These are phyloP conservation scores for Amylostereum chailletii DNA, from an alignment of 1,284 basidiomycete genomes.

Conservation along the genomic window DNA sequence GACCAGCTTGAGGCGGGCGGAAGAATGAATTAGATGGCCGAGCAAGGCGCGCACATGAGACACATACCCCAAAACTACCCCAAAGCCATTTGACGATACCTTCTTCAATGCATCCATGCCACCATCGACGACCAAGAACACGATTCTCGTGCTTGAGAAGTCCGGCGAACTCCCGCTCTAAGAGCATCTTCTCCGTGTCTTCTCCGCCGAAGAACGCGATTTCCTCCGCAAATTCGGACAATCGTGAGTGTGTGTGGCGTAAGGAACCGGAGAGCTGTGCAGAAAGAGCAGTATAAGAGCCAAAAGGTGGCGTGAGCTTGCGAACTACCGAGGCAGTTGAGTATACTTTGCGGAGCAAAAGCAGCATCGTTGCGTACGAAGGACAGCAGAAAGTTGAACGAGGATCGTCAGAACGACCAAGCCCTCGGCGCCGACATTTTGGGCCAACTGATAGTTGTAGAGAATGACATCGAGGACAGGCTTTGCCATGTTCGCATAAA, in stretches of 20 bases:
- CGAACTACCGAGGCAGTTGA: slow-evolving; percentile 44
- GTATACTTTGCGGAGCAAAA: background rate
- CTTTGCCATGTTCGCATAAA: slow-evolving; percentile 92
- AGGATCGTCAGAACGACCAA: slow-evolving; percentile 78
- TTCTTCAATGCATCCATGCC: slow-evolving; percentile 90
- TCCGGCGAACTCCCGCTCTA: slow-evolving; percentile 87
- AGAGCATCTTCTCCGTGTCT: slow-evolving; percentile 84
- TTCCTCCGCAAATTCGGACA: slow-evolving; percentile 92
- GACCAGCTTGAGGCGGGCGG: slow-evolving; percentile 45
- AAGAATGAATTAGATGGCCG: slow-evolving; percentile 3
- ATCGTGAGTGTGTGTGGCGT: slow-evolving; percentile 88
- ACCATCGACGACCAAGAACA: slow-evolving; percentile 77
- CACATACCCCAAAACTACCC: slow-evolving; percentile 83
- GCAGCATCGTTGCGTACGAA: slow-evolving; percentile 45
- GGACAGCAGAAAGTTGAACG: slow-evolving; percentile 74
- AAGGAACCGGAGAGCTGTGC: slow-evolving; percentile 86
- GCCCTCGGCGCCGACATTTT: slow-evolving; percentile 93
- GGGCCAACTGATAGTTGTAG: slow-evolving; percentile 94
- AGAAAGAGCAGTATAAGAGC: slow-evolving; percentile 78
- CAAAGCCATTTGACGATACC: slow-evolving; percentile 97
- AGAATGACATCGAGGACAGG: slow-evolving; percentile 89
- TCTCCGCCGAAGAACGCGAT: slow-evolving; percentile 92
- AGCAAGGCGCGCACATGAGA: background rate
- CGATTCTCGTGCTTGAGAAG: slow-evolving; percentile 86
- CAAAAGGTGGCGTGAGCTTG: slow-evolving; percentile 88